Evolutionary conservation across 2,329 filamentous ascomycete genomes (phyloP).

Genomic region (Curvularia spicifera): DNA sequence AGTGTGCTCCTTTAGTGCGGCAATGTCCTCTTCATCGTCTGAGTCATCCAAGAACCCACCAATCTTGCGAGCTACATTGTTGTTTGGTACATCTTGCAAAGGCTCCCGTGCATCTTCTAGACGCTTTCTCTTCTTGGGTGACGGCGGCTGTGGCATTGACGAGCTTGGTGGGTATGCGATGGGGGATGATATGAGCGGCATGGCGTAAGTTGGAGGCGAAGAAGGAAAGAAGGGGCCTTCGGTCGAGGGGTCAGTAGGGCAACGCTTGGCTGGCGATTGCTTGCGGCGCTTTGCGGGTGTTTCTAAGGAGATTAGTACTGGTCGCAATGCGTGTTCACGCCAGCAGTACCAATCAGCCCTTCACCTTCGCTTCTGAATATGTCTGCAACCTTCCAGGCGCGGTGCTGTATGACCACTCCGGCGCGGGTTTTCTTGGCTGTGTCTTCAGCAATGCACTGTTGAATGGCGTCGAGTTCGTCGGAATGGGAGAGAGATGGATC

Average conservation of each 20-base stretch:
- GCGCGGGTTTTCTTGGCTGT: conserved; percentile 51
- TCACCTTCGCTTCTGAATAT: conserved; percentile 59
- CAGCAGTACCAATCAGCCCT: conserved; percentile 41
- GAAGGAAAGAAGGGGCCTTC: conserved; percentile 36
- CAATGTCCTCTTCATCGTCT: conserved; percentile 52
- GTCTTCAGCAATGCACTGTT: conserved; percentile 51
- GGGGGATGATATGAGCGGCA: conserved; percentile 68
- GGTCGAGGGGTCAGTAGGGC: conserved; percentile 23
- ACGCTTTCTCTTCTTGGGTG: conserved; percentile 50
- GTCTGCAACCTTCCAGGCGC: conserved; percentile 56
- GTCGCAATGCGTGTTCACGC: conserved; percentile 5
- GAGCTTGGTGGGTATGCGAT: conserved; percentile 63
- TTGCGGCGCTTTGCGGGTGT: conserved; percentile 39
- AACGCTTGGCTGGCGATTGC: conserved; percentile 14
- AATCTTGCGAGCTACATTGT: conserved; percentile 44
- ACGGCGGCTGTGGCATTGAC: conserved; percentile 41
- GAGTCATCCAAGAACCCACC: conserved; percentile 51
- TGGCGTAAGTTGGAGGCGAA: conserved; percentile 61
- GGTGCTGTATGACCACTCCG: conserved; percentile 59
- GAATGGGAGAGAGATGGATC: conserved; percentile 43
- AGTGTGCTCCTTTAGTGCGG: conserved; percentile 48
- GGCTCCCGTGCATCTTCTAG: conserved; percentile 38
- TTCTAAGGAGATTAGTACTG: conserved; percentile 38
- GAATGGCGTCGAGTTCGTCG: conserved; percentile 58
- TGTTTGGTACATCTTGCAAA: conserved; percentile 41